A percentile compares a stretch with the other conserved stretches of the same genome.
phyloP scores from a whole-genome alignment of 495 filamentous ascomycete species.

The Trichoderma reesei region DNA sequence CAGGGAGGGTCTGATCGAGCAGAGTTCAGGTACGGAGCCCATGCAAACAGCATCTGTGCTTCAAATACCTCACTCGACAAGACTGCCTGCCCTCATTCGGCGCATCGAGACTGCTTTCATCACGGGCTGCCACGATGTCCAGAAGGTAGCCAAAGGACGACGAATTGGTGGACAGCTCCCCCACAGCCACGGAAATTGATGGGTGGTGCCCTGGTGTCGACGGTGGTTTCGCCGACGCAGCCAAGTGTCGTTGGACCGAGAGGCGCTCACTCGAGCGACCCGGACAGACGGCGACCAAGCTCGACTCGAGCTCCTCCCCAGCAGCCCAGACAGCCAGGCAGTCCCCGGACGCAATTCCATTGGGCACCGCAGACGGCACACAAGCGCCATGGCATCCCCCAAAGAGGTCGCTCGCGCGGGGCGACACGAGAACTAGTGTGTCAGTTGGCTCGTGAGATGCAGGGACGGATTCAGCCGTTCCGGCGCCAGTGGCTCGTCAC shows the following conservation, averaged over 20 bases:
- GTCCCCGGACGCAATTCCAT: too few relatives aligned
- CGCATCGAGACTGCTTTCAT: neutral
- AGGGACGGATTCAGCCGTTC: slow-evolving; percentile 5
- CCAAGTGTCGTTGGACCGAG: neutral
- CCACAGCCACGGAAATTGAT: neutral
- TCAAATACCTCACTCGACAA: neutral
- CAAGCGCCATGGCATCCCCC: neutral
- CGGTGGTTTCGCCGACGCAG: neutral
- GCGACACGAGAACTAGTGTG: neutral
- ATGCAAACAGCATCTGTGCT: neutral
- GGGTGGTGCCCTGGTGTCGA: neutral
- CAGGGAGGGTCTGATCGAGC: neutral
- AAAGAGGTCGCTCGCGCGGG: neutral
- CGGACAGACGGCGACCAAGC: neutral
- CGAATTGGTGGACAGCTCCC: neutral
- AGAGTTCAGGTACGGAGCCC: neutral
- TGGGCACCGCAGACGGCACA: neutral
- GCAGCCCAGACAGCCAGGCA: too few relatives aligned
- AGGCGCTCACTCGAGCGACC: neutral
- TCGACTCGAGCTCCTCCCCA: neutral
- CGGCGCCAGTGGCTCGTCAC: slow-evolving; percentile 2
- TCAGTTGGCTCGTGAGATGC: neutral
- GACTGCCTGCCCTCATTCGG: neutral
- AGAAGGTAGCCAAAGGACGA: neutral
- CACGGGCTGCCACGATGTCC: neutral